Conservation (phyloP, 352 stramenopile species). For the Globisporangium parvum region DNA sequence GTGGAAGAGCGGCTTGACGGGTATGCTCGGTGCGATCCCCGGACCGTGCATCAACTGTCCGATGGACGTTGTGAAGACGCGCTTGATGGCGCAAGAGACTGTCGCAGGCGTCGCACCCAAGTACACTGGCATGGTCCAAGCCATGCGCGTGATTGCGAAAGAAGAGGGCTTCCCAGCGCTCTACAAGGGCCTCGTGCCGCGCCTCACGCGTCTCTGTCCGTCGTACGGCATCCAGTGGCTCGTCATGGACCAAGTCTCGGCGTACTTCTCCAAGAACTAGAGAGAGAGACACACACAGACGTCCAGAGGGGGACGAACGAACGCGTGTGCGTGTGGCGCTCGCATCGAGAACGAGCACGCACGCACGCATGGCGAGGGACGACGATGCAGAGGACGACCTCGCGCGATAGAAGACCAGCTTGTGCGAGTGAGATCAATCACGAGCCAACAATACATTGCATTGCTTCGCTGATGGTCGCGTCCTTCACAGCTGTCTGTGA, state of each 20-base stretch:
- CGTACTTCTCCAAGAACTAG: constrained; percentile 54
- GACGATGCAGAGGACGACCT: too few relatives aligned
- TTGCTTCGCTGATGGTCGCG: too few relatives aligned
- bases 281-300: neutral
- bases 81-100: constrained; percentile 90
- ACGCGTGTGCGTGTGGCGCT: neutral
- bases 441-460: too few relatives aligned
- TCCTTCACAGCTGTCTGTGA: too few relatives aligned
- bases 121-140: constrained; percentile 92
- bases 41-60: constrained; percentile 88
- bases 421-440: too few relatives aligned
- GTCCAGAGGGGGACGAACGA: too few relatives aligned
- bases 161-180: constrained; percentile 93
- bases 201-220: constrained; percentile 87
- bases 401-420: too few relatives aligned
- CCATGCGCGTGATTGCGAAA: constrained; percentile 87
- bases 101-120: constrained; percentile 83
- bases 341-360: neutral
- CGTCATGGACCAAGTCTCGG: constrained; percentile 80
- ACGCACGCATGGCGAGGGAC: too few relatives aligned
- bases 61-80: constrained; percentile 97
- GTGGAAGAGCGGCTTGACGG: constrained; percentile 94
- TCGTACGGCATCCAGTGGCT: constrained; percentile 87
- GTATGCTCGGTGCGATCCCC: constrained; percentile 84
- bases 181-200: constrained; percentile 97